Conservation (phyloP, 2,329 filamentous ascomycete species). For the Diplodia seriata region DNA sequence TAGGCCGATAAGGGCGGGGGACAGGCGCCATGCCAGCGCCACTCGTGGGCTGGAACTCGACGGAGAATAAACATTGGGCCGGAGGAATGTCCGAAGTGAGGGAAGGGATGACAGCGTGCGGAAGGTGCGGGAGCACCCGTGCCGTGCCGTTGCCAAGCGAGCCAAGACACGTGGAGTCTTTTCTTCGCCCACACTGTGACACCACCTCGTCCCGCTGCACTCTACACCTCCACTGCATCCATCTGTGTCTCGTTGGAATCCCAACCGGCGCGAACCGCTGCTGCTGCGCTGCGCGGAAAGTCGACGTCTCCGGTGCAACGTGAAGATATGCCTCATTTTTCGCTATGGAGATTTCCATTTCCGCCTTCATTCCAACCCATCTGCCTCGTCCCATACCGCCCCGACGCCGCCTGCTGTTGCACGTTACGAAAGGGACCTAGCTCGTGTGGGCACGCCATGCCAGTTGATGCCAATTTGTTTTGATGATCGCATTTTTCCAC, state of each 20-base stretch:
- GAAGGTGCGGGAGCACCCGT: background rate
- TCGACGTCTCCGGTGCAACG: background rate
- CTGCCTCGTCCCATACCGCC: background rate
- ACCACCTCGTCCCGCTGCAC: background rate
- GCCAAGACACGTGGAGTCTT: background rate
- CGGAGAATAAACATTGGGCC: background rate
- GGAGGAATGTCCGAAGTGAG: background rate
- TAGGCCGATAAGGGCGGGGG: background rate
- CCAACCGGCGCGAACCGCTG: background rate
- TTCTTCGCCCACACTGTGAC: background rate
- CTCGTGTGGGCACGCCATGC: background rate
- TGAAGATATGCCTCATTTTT: background rate
- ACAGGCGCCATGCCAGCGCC: background rate
- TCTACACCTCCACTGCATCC: background rate
- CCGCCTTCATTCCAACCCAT: background rate
- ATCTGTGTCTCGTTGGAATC: background rate
- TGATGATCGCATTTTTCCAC: constrained; percentile 20
- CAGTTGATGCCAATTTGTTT: background rate
- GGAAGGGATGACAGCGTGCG: background rate
- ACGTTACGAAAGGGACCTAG: background rate
- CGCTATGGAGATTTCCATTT: background rate
- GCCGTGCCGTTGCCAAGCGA: background rate
- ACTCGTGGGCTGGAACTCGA: background rate
- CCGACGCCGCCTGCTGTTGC: background rate
- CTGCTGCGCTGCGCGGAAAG: background rate